phyloP scores from a whole-genome alignment of 345 rosid genomes.

The Populus ilicifolia region DNA sequence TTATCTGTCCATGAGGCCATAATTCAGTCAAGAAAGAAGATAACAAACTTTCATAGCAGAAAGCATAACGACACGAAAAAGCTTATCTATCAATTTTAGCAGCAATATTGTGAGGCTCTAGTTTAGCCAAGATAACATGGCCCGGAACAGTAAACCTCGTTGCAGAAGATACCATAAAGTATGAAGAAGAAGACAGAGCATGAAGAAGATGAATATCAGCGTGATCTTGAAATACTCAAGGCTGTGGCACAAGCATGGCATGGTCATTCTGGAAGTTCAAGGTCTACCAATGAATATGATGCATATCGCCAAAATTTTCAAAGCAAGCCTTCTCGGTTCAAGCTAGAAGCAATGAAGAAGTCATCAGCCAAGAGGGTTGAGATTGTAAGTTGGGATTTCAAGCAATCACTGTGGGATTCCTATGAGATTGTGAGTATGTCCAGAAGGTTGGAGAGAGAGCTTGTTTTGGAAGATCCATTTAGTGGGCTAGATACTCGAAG shows the following conservation, averaged over 20 bases:
- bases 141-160: not conserved
- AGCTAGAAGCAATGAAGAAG: constrained; percentile 47
- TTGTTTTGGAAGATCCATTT: constrained; percentile 35
- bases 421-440: constrained; percentile 65
- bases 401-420: constrained; percentile 69
- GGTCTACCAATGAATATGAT: constrained; percentile 47
- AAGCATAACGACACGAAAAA: not conserved
- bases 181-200: constrained; percentile 34
- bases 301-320: constrained; percentile 41
- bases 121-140: constrained; percentile 16
- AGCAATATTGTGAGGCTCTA: constrained; percentile 11
- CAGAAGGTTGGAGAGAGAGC: constrained; percentile 55
- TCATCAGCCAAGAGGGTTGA: constrained; percentile 7
- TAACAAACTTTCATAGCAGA: not conserved
- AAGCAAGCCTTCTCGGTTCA: constrained; percentile 64
- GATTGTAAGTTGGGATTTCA: constrained; percentile 53
- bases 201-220: constrained; percentile 20
- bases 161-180: constrained; percentile 24
- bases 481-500: constrained; percentile 8
- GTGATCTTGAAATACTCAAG: constrained; percentile 60
- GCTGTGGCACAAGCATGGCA: constrained; percentile 93
- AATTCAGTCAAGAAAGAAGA: constrained; percentile 1
- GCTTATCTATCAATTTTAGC: not conserved
- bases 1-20: not conserved
- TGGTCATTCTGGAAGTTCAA: constrained; percentile 43